Percentiles rank a stretch among this genome's conserved stretches.
Evolutionary conservation across 1,284 basidiomycete genomes (phyloP).

Genomic region (Apiotrichum akiyoshidainum): DNA sequence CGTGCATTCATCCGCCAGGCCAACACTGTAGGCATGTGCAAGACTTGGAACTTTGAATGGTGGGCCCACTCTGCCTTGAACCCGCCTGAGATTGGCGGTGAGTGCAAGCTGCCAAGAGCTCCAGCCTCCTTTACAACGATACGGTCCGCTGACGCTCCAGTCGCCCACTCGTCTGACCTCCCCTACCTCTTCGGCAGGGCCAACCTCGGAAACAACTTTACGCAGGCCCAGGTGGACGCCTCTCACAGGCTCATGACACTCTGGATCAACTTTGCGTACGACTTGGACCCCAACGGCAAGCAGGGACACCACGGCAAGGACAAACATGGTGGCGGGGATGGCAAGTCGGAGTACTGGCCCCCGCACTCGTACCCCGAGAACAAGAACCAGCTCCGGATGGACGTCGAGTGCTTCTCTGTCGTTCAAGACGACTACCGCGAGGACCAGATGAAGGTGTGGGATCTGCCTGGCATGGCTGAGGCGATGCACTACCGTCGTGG

Average conservation of each 20-base stretch:
- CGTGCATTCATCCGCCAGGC: constrained; percentile 32
- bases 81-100: not conserved
- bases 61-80: not conserved
- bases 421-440: constrained; percentile 30
- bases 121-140: too few species aligned
- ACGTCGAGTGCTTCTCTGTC: constrained; percentile 28
- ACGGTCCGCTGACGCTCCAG: not conserved
- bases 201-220: constrained; percentile 18
- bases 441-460: not conserved
- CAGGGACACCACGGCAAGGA: not conserved
- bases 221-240: constrained; percentile 16
- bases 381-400: constrained; percentile 34
- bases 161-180: constrained; percentile 30
- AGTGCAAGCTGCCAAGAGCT: too few species aligned
- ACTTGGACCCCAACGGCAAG: constrained; percentile 36
- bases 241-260: constrained; percentile 18
- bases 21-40: constrained; percentile 22
- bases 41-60: constrained; percentile 33
- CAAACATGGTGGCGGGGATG: too few species aligned
- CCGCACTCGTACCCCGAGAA: constrained; percentile 24
- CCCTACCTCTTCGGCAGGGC: constrained; percentile 28
- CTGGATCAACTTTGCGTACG: constrained; percentile 46
- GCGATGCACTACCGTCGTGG: not conserved
- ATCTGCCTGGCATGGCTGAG: not conserved
- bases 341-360: constrained; percentile 28